Evolutionary conservation across 1,284 basidiomycete species (phyloP).

Genomic region (Naganishia sp.): DNA sequence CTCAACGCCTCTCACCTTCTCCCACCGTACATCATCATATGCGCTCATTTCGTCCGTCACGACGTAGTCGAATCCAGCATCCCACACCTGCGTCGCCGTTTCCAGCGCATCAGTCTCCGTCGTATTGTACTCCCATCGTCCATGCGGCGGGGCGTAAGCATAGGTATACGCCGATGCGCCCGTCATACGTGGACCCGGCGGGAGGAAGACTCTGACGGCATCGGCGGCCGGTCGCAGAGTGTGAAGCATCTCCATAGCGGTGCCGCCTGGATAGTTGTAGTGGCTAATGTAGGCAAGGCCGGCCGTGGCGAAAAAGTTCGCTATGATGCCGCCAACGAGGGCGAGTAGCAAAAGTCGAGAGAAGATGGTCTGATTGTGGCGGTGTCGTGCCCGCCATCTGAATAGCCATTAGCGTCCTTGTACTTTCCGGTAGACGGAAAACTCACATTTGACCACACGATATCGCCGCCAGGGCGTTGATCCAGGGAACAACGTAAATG

Average conservation of each 20-base stretch:
- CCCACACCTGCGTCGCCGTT: slow-evolving; percentile 30
- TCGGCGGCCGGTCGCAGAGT: slow-evolving; percentile 36
- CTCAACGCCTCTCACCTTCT: slow-evolving; percentile 35
- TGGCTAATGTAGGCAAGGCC: slow-evolving; percentile 65
- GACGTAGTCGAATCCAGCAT: slow-evolving; percentile 43
- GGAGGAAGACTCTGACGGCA: slow-evolving; percentile 38
- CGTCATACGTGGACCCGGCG: slow-evolving; percentile 62
- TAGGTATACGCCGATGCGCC: slow-evolving; percentile 86
- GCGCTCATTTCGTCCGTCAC: slow-evolving; percentile 41
- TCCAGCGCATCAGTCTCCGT: slow-evolving; percentile 60
- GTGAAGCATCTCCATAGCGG: slow-evolving; percentile 69
- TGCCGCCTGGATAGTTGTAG: slow-evolving; percentile 87
- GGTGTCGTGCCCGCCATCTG: slow-evolving; percentile 20
- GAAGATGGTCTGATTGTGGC: slow-evolving; percentile 1
- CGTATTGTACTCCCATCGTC: slow-evolving; percentile 73
- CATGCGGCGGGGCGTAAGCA: slow-evolving; percentile 56
- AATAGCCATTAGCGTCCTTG: not conserved
- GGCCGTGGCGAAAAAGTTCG: slow-evolving; percentile 61
- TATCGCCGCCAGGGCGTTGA: slow-evolving; percentile 75
- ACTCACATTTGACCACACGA: slow-evolving; percentile 22
- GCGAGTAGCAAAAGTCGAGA: slow-evolving; percentile 41
- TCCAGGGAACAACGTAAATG: slow-evolving; percentile 77
- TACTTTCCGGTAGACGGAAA: too few species aligned
- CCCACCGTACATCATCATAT: slow-evolving; percentile 36
- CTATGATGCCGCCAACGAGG: slow-evolving; percentile 58